Percentiles rank a stretch among this genome's conserved stretches.
Conservation (phyloP, 441 rosid genomes). For the Croton laevigatus region DNA sequence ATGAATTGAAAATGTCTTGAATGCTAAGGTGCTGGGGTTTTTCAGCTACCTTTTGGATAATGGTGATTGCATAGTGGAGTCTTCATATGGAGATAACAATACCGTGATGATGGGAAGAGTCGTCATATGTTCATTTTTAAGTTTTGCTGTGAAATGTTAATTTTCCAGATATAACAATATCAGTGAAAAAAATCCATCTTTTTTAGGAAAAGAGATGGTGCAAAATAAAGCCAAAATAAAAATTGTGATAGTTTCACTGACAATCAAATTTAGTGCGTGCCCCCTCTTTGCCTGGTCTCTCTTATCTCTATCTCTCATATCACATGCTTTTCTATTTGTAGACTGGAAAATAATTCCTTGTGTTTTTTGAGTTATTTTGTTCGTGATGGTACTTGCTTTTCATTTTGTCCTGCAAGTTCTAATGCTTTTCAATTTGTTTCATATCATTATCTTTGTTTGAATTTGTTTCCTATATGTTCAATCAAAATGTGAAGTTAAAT, state of each 20-base stretch:
- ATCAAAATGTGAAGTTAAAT: conserved; percentile 32
- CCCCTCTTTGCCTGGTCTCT: neutral
- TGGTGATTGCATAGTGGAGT: conserved; percentile 42
- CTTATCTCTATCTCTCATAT: neutral
- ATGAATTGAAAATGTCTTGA: conserved; percentile 23
- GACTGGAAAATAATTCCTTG: neutral
- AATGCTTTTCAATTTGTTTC: conserved; percentile 15
- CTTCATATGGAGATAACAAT: conserved; percentile 32
- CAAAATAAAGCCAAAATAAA: neutral
- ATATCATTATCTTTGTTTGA: conserved; percentile 13
- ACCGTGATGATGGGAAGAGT: neutral
- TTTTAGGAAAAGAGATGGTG: neutral
- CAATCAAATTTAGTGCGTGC: neutral
- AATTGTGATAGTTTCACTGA: neutral
- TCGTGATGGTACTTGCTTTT: neutral
- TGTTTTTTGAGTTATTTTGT: neutral
- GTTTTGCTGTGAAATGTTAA: neutral
- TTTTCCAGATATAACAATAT: neutral
- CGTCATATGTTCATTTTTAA: neutral
- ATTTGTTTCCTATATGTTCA: conserved; percentile 16
- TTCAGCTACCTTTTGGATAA: conserved; percentile 54
- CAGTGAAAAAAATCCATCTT: neutral
- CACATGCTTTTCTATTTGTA: neutral
- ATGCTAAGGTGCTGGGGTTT: conserved; percentile 39
- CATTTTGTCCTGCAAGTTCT: conserved; percentile 9